These are phyloP conservation scores for Blechomonas ayalai DNA, from an alignment of 208 protist genomes.

Conservation along the genomic window DNA sequence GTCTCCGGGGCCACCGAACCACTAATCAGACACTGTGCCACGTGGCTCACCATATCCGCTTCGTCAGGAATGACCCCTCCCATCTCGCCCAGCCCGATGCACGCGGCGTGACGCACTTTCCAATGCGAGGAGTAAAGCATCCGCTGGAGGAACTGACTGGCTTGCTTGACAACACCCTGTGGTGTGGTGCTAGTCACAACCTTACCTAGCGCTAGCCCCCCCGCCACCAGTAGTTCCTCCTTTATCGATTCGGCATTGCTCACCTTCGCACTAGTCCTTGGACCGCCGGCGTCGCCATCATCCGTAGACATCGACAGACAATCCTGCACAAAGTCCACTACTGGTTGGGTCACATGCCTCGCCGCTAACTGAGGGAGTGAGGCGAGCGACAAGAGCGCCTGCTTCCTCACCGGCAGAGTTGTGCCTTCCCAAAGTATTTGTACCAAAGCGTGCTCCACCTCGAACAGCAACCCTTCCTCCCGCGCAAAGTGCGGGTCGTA, in stretches of 20 bases:
- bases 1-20: constrained; percentile 18
- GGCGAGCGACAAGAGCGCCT: constrained; percentile 45
- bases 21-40: constrained; percentile 9
- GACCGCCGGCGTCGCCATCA: constrained; percentile 3
- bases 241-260: no score
- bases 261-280: no score
- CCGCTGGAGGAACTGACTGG: constrained; percentile 12
- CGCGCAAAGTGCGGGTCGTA: constrained; percentile 29
- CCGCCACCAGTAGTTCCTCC: constrained; percentile 36
- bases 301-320: constrained; percentile 5
- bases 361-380: constrained; percentile 36
- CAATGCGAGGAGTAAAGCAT: constrained; percentile 22
- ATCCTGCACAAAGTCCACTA: constrained; percentile 44
- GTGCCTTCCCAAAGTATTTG: constrained; percentile 8
- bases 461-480: constrained; percentile 36
- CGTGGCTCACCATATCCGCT: neutral
- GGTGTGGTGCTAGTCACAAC: constrained; percentile 19
- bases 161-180: constrained; percentile 6
- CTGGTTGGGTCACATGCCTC: constrained; percentile 34
- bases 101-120: constrained; percentile 48
- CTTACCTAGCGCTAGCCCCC: constrained; percentile 31
- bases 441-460: constrained; percentile 40
- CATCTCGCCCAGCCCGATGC: constrained; percentile 42
- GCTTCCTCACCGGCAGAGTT: constrained; percentile 29
- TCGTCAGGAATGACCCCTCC: no score